phyloP scores from a whole-genome alignment of 2,329 filamentous ascomycete species.

The Dryadomyces quercivorus region DNA sequence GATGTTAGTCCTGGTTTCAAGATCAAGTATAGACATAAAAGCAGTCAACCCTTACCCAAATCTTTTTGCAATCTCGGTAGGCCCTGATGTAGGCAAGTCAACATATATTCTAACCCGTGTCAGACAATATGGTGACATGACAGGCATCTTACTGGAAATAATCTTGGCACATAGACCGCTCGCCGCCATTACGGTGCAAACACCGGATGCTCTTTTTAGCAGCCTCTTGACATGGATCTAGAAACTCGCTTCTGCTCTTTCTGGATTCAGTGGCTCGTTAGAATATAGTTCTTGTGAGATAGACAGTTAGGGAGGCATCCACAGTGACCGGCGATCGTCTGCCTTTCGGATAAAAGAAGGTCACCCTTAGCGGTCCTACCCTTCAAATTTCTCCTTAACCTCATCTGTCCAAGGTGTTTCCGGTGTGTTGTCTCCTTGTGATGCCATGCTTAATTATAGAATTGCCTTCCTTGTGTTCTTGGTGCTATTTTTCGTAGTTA shows the following conservation, averaged over 20 bases:
- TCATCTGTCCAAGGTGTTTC: conserved; percentile 40
- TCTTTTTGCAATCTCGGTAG: conserved; percentile 88
- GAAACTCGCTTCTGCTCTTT: conserved; percentile 80
- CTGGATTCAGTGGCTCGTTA: conserved; percentile 29
- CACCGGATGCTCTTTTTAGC: conserved; percentile 78
- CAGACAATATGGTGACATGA: neutral
- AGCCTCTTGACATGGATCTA: conserved; percentile 91
- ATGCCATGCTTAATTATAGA: neutral
- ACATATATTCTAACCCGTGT: neutral
- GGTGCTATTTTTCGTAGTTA: no score
- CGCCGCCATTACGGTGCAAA: conserved; percentile 75
- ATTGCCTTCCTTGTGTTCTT: neutral
- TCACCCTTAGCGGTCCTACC: conserved; percentile 27
- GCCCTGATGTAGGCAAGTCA: conserved; percentile 35
- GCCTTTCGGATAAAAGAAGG: neutral
- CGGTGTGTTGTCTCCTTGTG: neutral
- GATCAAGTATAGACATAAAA: neutral
- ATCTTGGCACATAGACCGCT: conserved; percentile 80
- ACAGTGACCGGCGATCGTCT: neutral
- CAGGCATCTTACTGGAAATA: conserved; percentile 66
- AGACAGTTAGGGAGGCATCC: neutral
- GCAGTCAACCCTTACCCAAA: conserved; percentile 55
- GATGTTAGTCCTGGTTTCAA: neutral
- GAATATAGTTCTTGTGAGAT: neutral
- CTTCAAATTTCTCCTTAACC: conserved; percentile 51